A percentile compares a stretch with the other conserved stretches of the same genome.
These are phyloP conservation scores for Acephala macrosclerotiorum DNA, from an alignment of 2,329 filamentous ascomycete species.

Conservation along the genomic window DNA sequence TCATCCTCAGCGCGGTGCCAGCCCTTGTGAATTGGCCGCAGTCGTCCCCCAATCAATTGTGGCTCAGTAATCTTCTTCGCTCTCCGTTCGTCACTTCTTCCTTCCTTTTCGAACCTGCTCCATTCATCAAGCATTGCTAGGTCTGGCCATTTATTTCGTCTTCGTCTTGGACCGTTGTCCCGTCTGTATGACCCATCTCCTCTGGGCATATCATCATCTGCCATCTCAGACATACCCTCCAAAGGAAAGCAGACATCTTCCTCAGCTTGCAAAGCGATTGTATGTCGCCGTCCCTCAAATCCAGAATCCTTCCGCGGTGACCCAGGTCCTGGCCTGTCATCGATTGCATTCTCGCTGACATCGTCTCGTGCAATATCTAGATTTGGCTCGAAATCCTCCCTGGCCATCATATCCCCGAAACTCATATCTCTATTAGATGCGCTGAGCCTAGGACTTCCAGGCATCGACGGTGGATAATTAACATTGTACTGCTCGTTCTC, in stretches of 20 bases:
- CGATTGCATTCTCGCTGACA: slow-evolving; percentile 38
- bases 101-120: slow-evolving; percentile 89
- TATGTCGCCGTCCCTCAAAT: slow-evolving; percentile 57
- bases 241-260: slow-evolving; percentile 94
- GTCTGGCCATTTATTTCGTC: slow-evolving; percentile 85
- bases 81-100: slow-evolving; percentile 79
- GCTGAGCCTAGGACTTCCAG: slow-evolving; percentile 64
- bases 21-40: slow-evolving; percentile 78
- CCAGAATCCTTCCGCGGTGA: slow-evolving; percentile 36
- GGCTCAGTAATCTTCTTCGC: slow-evolving; percentile 95
- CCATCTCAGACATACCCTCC: slow-evolving; percentile 79
- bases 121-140: slow-evolving; percentile 85
- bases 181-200: slow-evolving; percentile 50
- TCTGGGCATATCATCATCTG: slow-evolving; percentile 72
- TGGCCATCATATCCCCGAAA: slow-evolving; percentile 75
- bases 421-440: slow-evolving; percentile 57
- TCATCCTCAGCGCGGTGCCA: slow-evolving; percentile 94
- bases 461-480: slow-evolving; percentile 74
- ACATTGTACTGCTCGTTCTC: slow-evolving; percentile 62
- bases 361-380: slow-evolving; percentile 32
- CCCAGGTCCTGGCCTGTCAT: slow-evolving; percentile 41
- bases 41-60: slow-evolving; percentile 86
- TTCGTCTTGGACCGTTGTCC: slow-evolving; percentile 50
- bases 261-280: slow-evolving; percentile 70
- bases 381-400: slow-evolving; percentile 62